Percentiles rank a stretch among this genome's conserved stretches.
These are phyloP conservation scores for Apiospora phragmitis DNA, from an alignment of 2,329 filamentous ascomycete species.

Conservation along the genomic window DNA sequence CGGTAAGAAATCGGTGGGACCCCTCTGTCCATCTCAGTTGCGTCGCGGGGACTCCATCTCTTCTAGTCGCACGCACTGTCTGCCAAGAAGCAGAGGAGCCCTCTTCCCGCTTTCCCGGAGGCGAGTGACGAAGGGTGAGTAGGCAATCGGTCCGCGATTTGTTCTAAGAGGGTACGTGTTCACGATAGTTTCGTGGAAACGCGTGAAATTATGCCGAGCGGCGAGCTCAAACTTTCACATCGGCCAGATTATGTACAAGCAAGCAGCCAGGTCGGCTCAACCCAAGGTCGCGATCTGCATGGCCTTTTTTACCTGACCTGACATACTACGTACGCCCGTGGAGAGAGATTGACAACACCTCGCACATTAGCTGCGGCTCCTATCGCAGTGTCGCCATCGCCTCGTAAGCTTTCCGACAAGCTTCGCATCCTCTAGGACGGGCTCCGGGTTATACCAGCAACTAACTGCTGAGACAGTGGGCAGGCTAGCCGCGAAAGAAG, in stretches of 20 bases:
- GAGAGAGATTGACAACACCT: constrained; percentile 1
- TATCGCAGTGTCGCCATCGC: not conserved
- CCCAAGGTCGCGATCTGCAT: constrained; percentile 1
- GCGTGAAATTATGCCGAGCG: constrained; percentile 6
- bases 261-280: not conserved
- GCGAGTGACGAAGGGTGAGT: not conserved
- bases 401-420: not conserved
- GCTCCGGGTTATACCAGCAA: not conserved
- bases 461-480: not conserved
- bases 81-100: not conserved
- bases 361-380: not conserved
- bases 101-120: constrained; percentile 5
- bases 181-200: constrained; percentile 8
- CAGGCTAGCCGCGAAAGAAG: constrained; percentile 18
- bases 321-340: constrained; percentile 1
- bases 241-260: constrained; percentile 7
- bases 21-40: not conserved
- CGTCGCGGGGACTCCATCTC: constrained; percentile 4
- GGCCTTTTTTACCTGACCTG: not conserved
- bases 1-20: constrained; percentile 10
- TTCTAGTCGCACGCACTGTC: constrained; percentile 3
- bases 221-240: not conserved
- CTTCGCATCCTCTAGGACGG: not conserved
- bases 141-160: not conserved
- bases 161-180: not conserved